These are phyloP conservation scores for Thamnidium elegans DNA, from an alignment of 192 early-diverging fungal species.

Conservation along the genomic window DNA sequence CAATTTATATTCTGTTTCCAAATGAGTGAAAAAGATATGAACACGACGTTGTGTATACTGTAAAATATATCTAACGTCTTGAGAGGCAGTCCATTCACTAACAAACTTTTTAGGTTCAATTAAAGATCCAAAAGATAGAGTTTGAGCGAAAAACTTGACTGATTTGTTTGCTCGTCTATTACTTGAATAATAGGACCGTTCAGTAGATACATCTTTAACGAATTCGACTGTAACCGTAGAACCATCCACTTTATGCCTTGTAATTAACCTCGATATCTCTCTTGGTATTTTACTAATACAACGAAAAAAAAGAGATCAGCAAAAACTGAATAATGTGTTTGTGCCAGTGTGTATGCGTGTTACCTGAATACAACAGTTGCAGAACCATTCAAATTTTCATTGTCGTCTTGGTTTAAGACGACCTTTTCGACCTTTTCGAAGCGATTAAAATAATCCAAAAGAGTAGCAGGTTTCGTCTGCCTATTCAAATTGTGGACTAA, in stretches of 20 bases:
- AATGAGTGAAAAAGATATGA: constrained; percentile 27
- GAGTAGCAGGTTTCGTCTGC: not conserved
- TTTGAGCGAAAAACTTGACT: constrained; percentile 1
- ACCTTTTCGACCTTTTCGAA: constrained; percentile 9
- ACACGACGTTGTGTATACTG: constrained; percentile 27
- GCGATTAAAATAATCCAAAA: constrained; percentile 1
- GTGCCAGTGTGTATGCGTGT: not conserved
- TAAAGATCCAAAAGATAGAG: constrained; percentile 28
- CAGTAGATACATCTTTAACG: not conserved
- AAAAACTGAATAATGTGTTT: not conserved
- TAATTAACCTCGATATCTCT: not conserved
- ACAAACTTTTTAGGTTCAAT: constrained; percentile 20
- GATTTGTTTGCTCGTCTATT: not conserved
- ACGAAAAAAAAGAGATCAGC: not conserved
- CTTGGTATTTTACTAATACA: not conserved
- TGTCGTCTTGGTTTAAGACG: not conserved
- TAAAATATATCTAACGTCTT: constrained; percentile 15
- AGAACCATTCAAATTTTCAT: constrained; percentile 14
- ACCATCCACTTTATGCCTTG: constrained; percentile 22
- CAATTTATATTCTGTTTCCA: constrained; percentile 15
- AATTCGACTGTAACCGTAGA: constrained; percentile 17
- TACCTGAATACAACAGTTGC: constrained; percentile 22
- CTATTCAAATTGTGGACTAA: not conserved
- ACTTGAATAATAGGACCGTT: not conserved
- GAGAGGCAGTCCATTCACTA: constrained; percentile 7